phyloP scores from a whole-genome alignment of 345 rosid genomes.

The Salix arbutifolia region DNA sequence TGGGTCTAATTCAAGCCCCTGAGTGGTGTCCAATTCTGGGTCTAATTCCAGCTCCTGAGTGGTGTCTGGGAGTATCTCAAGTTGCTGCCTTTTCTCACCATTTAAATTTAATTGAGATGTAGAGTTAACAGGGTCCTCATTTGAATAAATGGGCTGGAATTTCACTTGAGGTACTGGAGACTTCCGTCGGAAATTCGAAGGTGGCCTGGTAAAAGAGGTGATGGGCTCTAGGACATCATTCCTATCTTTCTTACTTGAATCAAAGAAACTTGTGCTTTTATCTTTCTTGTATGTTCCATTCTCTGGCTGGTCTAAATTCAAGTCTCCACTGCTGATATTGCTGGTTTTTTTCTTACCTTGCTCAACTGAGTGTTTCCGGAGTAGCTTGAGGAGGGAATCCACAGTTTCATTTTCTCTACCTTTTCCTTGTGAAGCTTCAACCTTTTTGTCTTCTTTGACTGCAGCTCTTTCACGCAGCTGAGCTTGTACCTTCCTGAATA shows the following conservation, averaged over 20 bases:
- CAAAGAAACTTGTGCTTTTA: slow-evolving; percentile 31
- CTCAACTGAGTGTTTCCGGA: slow-evolving; percentile 74
- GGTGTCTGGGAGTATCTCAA: slow-evolving; percentile 33
- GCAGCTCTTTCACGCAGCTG: slow-evolving; percentile 84
- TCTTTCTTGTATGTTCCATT: slow-evolving; percentile 30
- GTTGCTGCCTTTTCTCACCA: slow-evolving; percentile 34
- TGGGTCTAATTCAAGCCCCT: slow-evolving; percentile 23
- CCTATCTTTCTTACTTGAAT: slow-evolving; percentile 19
- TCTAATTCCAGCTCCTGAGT: slow-evolving; percentile 29
- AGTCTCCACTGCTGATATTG: slow-evolving; percentile 27
- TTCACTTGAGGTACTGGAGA: slow-evolving; percentile 64
- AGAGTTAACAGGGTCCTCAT: slow-evolving; percentile 38
- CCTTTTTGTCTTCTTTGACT: slow-evolving; percentile 54
- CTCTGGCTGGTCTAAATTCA: slow-evolving; percentile 27
- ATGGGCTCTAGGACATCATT: slow-evolving; percentile 28
- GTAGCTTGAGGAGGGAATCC: slow-evolving; percentile 71
- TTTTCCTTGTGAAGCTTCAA: slow-evolving; percentile 46
- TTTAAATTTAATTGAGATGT: slow-evolving; percentile 23
- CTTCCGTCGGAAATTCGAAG: slow-evolving; percentile 68
- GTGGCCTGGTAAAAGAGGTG: slow-evolving; percentile 52
- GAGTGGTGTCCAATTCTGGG: slow-evolving; percentile 8
- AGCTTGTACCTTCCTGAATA: slow-evolving; percentile 83
- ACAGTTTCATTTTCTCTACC: slow-evolving; percentile 71
- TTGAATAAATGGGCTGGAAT: slow-evolving; percentile 46
- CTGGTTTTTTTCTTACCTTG: slow-evolving; percentile 48